A percentile compares a stretch with the other conserved stretches of the same genome.
Conservation (phyloP, 2,329 filamentous ascomycete genomes). For the Pestalotiopsis sp. region DNA sequence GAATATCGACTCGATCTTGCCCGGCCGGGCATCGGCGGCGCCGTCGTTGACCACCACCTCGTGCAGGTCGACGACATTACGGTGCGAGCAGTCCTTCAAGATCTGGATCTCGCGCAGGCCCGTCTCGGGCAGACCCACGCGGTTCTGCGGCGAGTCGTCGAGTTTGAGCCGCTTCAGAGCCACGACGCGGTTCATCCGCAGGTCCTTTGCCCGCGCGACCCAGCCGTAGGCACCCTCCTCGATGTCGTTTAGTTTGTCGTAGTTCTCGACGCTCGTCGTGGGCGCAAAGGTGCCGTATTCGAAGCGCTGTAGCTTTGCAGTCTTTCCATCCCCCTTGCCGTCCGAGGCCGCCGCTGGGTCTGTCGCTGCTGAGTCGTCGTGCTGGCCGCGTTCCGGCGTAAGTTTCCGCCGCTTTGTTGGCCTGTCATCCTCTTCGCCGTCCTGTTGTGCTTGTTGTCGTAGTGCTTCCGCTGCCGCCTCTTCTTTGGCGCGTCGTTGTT, state of each 20-base stretch:
- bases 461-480: conserved; percentile 24
- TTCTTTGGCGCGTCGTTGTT: conserved; percentile 26
- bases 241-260: conserved; percentile 92
- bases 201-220: conserved; percentile 83
- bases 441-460: conserved; percentile 36
- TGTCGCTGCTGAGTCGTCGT: conserved; percentile 18
- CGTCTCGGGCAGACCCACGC: conserved; percentile 81
- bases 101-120: conserved; percentile 94
- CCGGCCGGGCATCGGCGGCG: conserved; percentile 33
- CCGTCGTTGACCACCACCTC: conserved; percentile 79
- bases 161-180: conserved; percentile 94
- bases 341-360: conserved; percentile 14
- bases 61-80: conserved; percentile 78
- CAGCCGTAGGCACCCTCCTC: conserved; percentile 97
- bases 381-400: conserved; percentile 45
- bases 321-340: conserved; percentile 28
- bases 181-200: conserved; percentile 76
- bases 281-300: conserved; percentile 67
- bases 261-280: conserved; percentile 81
- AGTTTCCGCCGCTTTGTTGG: conserved; percentile 66
- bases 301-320: conserved; percentile 69
- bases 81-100: conserved; percentile 76
- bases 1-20: conserved; percentile 66
- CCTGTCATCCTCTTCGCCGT: conserved; percentile 33
- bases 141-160: conserved; percentile 66